These are phyloP conservation scores for Raffaelea deltoideospora DNA, from an alignment of 2,329 filamentous ascomycete species.

Conservation along the genomic window DNA sequence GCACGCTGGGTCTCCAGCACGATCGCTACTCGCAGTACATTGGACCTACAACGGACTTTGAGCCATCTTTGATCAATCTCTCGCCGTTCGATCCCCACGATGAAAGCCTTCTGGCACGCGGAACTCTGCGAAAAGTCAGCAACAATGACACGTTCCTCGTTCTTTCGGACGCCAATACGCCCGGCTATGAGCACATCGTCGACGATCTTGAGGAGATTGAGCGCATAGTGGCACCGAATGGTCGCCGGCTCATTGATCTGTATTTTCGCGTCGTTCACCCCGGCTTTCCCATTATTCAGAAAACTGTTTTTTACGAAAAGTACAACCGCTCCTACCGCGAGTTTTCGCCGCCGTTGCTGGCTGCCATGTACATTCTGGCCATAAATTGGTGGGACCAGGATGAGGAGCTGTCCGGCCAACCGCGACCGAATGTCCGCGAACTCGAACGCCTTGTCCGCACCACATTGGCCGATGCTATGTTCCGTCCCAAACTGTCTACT, in stretches of 20 bases:
- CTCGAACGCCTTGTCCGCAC: slow-evolving; percentile 20
- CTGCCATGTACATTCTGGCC: slow-evolving; percentile 46
- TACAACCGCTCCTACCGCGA: slow-evolving; percentile 40
- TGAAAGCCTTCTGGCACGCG: slow-evolving; percentile 58
- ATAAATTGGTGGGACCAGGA: slow-evolving; percentile 47
- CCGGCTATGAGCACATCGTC: slow-evolving; percentile 53
- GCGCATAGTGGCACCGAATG: slow-evolving; percentile 47
- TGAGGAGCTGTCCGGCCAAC: slow-evolving; percentile 29
- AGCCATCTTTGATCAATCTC: slow-evolving; percentile 68
- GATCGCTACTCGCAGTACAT: slow-evolving; percentile 74
- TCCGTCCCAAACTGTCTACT: slow-evolving; percentile 37
- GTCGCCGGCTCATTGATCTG: slow-evolving; percentile 46
- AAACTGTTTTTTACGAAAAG: slow-evolving; percentile 46
- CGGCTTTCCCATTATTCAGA: slow-evolving; percentile 42
- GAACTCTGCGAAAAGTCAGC: slow-evolving; percentile 60
- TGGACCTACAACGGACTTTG: slow-evolving; percentile 68
- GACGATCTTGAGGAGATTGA: slow-evolving; percentile 57
- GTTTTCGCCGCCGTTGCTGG: slow-evolving; percentile 42
- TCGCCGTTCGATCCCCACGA: slow-evolving; percentile 69
- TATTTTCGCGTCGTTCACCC: slow-evolving; percentile 51
- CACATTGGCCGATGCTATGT: slow-evolving; percentile 31
- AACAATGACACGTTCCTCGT: slow-evolving; percentile 67
- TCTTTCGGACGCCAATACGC: slow-evolving; percentile 58
- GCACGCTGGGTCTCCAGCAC: slow-evolving; percentile 59
- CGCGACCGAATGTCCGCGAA: slow-evolving; percentile 23